Evolutionary conservation across 2,329 filamentous ascomycete species (phyloP), one percentile per base, ranked within the genome.

Genomic region (Orbilia javanica): DNA sequence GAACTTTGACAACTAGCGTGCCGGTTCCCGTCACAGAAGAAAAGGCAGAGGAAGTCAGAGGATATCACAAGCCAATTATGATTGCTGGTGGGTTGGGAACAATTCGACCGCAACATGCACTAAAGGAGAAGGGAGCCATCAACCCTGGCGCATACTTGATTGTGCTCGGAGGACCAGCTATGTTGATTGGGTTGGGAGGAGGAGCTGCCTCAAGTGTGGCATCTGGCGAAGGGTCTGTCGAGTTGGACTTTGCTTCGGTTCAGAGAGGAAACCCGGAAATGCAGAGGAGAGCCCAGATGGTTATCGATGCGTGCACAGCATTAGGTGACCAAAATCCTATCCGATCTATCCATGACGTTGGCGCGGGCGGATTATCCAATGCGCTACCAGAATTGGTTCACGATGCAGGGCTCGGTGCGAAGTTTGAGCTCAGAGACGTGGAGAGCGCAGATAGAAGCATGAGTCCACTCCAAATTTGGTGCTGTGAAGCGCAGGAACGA

Each of bases 61-160:
- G 96, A 25, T 99, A 97, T 84, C 96, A 98, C 85, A 99, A 99
- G 86, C 96, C 96, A 8, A 97, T 97, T 84, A 97, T 97, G 93
- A 93, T 99, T 85, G 96, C 96, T 79, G 96, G 96, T 83, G 96
- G 96, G 83, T 90, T 98, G 39, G 96, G 96, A 60, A 97, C 93
- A 4, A 95, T 98, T 31, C 87, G 96, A 73, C 95, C 96, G 13
- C 91, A 95, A 82, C 93, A 97, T 83, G 95, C 96, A 1, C 87
- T 97, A 75, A 99, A 99, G 85, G 89, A 92, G 79, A 89, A 91
- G 7, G 87, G 89, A 11, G 87, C 93, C 79, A 96, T 99, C 18
- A 90, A 91, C 65, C 89, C 94, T 64, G 95, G 94, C n/a, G 94
- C 94, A 18, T 93, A 95, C 83, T 89, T 97, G 53, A 91, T 99